phyloP scores from a whole-genome alignment of 2,329 filamentous ascomycete species.

The Leptodontidium sp. region DNA sequence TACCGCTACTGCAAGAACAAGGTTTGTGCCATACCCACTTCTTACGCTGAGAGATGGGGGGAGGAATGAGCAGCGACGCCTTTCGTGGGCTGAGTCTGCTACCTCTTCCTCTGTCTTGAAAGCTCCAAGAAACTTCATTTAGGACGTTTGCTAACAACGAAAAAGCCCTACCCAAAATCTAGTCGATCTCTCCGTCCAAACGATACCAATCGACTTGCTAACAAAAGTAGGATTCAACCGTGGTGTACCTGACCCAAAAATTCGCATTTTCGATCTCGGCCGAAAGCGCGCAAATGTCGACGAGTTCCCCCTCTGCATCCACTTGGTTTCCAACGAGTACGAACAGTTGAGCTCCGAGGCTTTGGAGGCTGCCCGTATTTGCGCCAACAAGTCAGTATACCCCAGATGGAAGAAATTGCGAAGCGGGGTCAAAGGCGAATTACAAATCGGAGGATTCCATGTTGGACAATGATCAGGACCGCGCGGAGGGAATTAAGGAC shows the following conservation, averaged over 20 bases:
- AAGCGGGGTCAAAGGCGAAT: slow-evolving; percentile 18
- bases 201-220: too few relatives aligned
- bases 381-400: slow-evolving; percentile 89
- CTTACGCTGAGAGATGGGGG: slow-evolving; percentile 20
- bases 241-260: slow-evolving; percentile 84
- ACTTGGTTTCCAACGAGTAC: slow-evolving; percentile 99
- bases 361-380: slow-evolving; percentile 99
- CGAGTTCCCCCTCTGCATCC: slow-evolving; percentile 98
- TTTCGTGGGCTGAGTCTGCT: not conserved
- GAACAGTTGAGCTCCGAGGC: slow-evolving; percentile 99
- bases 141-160: slow-evolving; percentile 1
- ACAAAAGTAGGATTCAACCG: slow-evolving; percentile 74
- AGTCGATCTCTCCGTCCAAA: not conserved
- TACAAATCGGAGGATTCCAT: slow-evolving; percentile 1
- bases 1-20: slow-evolving; percentile 99
- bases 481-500: not conserved
- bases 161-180: slow-evolving; percentile 93
- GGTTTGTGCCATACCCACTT: slow-evolving; percentile 64
- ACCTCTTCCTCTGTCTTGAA: not conserved
- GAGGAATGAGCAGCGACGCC: not conserved
- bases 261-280: slow-evolving; percentile 98
- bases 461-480: slow-evolving; percentile 2
- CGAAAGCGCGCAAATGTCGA: slow-evolving; percentile 99
- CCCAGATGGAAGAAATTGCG: slow-evolving; percentile 16
- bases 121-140: not conserved